A percentile compares a stretch with the other conserved stretches of the same genome.
Evolutionary conservation across 768 basidiomycete genomes (phyloP).

Genomic region (Atractiella rhizophila): DNA sequence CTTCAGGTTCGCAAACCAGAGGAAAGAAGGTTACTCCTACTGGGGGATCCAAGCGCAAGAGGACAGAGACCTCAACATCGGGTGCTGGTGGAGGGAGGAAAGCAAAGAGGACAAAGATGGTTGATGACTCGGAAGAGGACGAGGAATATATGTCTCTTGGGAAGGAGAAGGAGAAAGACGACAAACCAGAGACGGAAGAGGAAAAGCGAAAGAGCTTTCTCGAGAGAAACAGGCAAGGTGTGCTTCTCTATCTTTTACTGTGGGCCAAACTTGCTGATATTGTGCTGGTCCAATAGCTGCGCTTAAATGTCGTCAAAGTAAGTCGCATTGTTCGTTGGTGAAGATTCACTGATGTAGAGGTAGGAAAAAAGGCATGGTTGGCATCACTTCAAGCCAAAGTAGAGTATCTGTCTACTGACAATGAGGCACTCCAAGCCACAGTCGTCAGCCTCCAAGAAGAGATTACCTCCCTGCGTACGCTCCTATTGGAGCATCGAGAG

Average conservation of each 20-base stretch:
- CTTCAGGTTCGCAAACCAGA: background rate
- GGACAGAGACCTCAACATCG: background rate
- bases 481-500: slow-evolving; percentile 25
- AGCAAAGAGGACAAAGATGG: slow-evolving; percentile 3
- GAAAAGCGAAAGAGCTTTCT: slow-evolving; percentile 92
- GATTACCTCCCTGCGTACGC: slow-evolving; percentile 41
- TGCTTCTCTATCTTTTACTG: slow-evolving; percentile 13
- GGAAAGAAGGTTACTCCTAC: background rate
- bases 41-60: background rate
- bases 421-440: slow-evolving; percentile 69
- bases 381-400: slow-evolving; percentile 75
- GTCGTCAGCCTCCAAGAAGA: slow-evolving; percentile 75
- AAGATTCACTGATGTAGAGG: too few species aligned
- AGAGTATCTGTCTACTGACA: slow-evolving; percentile 74
- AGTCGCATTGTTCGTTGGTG: too few species aligned
- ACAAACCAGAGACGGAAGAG: slow-evolving; percentile 87
- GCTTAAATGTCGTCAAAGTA: slow-evolving; percentile 93
- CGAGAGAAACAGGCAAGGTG: slow-evolving; percentile 91
- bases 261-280: slow-evolving; percentile 1
- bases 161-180: slow-evolving; percentile 27
- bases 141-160: slow-evolving; percentile 26
- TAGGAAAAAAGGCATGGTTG: slow-evolving; percentile 95
- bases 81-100: slow-evolving; percentile 1
- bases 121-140: slow-evolving; percentile 16
- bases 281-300: slow-evolving; percentile 36